Percentiles rank a stretch among this genome's conserved stretches.
These are phyloP conservation scores for Herpetomonas muscarum DNA, from an alignment of 208 protist species.

Conservation along the genomic window DNA sequence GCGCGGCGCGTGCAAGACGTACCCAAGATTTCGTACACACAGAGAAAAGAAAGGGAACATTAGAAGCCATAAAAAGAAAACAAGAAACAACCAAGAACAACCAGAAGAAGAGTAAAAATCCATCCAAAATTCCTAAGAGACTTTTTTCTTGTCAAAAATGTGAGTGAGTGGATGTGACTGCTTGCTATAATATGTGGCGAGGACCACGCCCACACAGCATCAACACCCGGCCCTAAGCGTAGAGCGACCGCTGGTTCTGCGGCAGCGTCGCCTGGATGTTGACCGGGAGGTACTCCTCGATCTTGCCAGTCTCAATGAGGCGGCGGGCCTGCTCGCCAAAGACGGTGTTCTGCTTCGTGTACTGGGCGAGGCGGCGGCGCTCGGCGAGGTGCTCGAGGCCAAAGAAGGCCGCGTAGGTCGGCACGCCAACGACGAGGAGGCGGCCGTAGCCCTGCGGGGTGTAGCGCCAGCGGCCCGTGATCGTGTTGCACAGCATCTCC, in stretches of 20 bases:
- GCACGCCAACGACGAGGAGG: conserved; percentile 62
- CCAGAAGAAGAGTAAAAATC: background rate
- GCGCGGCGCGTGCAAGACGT: too few species aligned
- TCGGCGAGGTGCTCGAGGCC: conserved; percentile 72
- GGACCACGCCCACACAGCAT: too few species aligned
- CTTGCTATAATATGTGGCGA: too few species aligned
- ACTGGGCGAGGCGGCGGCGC: conserved; percentile 59
- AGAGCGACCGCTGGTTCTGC: conserved; percentile 47
- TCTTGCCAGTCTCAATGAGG: conserved; percentile 68
- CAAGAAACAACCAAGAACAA: background rate
- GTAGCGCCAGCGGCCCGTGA: conserved; percentile 78
- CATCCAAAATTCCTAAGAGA: background rate
- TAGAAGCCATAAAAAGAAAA: background rate
- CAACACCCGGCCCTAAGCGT: conserved; percentile 29
- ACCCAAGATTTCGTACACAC: too few species aligned
- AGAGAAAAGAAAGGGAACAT: background rate
- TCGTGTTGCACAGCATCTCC: conserved; percentile 32
- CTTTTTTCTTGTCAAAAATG: background rate
- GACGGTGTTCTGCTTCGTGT: conserved; percentile 80
- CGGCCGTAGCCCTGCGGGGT: conserved; percentile 83
- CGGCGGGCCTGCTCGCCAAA: conserved; percentile 89
- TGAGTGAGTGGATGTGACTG: too few species aligned
- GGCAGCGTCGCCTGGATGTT: conserved; percentile 76
- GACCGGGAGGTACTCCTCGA: conserved; percentile 84
- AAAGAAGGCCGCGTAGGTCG: conserved; percentile 70